Evolutionary conservation across 2,329 filamentous ascomycete species (phyloP), one percentile per base, ranked within the genome.

Genomic region (Diaporthe ilicicola): DNA sequence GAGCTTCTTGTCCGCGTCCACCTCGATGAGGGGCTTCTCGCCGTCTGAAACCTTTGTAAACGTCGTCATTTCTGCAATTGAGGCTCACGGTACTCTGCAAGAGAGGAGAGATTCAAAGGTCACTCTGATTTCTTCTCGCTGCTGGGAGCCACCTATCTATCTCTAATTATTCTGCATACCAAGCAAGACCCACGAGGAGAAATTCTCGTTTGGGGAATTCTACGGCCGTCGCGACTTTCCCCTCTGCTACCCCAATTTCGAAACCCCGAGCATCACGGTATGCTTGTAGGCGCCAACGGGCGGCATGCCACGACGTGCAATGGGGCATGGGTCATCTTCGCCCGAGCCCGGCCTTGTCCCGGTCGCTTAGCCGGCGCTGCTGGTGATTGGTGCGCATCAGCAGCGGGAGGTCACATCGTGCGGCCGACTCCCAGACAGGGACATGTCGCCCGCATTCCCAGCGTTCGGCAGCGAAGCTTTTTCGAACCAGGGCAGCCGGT

Each of bases 21-120:
- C 83, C 67, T 87, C 87, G 77, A 94, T 92, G 74, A 86, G 87
- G 56, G 92, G 87, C 72, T 82, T 86, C 75, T 91, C 88, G 74
- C 85, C 84, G 70, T 90, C 89, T 12, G 82, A 77, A 74, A 93
- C 88, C 77, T 88, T 89, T 29, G 92, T 94, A 78, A 93, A 94
- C 56, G 90, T 92, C 12, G 92, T 89, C 92, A 94, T 94, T 66
- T 80, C 72, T 69, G 37, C 42, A 44, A 15, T 34, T 54, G 50
- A 54, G 48, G 56, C 62, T 54, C 34, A 37, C 34, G 51, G 39
- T 64, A 42, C 24, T 55, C 27, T 59, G 13, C 22, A 29, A 34
- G 46, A 53, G 22, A 24, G 24, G 39, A 65, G 32, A 68, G 67
- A 59, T 27, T 51, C 17, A 42, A 32, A 42, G 32, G 53, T 2